phyloP scores from a whole-genome alignment of 2,329 filamentous ascomycete species.

The Macrophomina phaseolina region DNA sequence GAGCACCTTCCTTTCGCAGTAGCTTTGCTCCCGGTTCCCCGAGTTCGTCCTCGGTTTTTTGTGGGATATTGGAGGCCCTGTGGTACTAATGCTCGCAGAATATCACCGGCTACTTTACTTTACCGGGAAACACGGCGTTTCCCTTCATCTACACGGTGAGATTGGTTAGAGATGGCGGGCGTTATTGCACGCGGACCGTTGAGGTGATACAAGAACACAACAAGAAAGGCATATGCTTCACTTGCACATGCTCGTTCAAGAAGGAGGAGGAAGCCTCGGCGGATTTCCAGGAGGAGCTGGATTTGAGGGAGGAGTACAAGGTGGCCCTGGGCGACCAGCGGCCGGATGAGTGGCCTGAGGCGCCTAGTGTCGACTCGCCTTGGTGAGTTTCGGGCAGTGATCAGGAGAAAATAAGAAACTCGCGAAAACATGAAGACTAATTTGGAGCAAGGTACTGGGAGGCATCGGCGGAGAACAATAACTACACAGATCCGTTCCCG shows the following conservation, averaged over 20 bases:
- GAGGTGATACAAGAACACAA: conserved; percentile 56
- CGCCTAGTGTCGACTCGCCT: conserved; percentile 43
- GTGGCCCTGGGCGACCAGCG: conserved; percentile 42
- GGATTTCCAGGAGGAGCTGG: conserved; percentile 42
- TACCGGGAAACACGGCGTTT: conserved; percentile 52
- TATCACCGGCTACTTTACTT: conserved; percentile 60
- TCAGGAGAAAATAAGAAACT: background rate
- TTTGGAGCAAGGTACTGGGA: conserved; percentile 36
- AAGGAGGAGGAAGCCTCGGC: conserved; percentile 44
- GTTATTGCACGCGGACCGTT: conserved; percentile 59
- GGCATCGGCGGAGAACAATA: conserved; percentile 39
- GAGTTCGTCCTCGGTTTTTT: background rate
- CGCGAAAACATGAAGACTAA: conserved; percentile 31
- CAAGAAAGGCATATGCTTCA: conserved; percentile 56
- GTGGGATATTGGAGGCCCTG: background rate
- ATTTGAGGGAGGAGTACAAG: conserved; percentile 44
- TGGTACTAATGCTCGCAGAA: conserved; percentile 43
- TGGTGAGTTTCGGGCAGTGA: conserved; percentile 32
- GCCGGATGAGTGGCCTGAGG: conserved; percentile 36
- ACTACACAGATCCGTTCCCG: conserved; percentile 48
- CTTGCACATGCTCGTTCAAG: conserved; percentile 60
- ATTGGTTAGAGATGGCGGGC: conserved; percentile 57
- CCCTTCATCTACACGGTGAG: conserved; percentile 60
- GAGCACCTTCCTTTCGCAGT: background rate
- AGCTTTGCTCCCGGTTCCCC: no score